These are phyloP conservation scores for Cyclotella sp. DNA, from an alignment of 108 stramenopile genomes.

Conservation along the genomic window DNA sequence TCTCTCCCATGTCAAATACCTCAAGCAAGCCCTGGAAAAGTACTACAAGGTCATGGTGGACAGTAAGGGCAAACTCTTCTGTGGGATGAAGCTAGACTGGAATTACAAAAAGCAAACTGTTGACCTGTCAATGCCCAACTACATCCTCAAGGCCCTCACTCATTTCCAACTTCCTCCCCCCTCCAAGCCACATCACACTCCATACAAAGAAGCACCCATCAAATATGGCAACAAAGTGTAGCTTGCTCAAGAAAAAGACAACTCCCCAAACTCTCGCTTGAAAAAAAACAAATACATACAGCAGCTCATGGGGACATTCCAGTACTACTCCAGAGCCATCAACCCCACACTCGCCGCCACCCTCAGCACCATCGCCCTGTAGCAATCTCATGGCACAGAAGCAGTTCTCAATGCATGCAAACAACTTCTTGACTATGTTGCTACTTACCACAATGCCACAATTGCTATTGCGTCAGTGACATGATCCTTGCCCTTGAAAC, in stretches of 20 bases:
- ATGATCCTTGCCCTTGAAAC: no score
- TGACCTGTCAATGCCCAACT: constrained; percentile 13
- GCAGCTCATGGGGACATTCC: constrained; percentile 16
- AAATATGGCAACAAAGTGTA: not conserved
- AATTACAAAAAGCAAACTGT: not conserved
- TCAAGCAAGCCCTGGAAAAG: not conserved
- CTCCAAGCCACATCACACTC: not conserved
- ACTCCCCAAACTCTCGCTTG: not conserved
- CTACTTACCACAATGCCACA: not conserved
- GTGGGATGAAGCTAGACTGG: constrained; percentile 19
- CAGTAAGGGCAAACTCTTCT: not conserved
- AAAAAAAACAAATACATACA: constrained; percentile 12
- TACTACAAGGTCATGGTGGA: constrained; percentile 13
- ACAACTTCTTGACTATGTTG: constrained; percentile 15
- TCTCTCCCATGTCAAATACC: constrained; percentile 10
- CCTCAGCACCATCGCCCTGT: not conserved
- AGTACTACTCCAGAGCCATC: constrained; percentile 17
- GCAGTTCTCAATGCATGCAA: not conserved
- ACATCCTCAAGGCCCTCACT: constrained; percentile 4
- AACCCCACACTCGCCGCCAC: not conserved
- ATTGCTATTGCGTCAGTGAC: no score
- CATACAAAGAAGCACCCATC: not conserved
- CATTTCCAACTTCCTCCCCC: not conserved
- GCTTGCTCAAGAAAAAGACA: not conserved
- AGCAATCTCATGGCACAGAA: constrained; percentile 12